Evolutionary conservation across 2,329 filamentous ascomycete species (phyloP).

Genomic region (Claviceps pazoutovae): DNA sequence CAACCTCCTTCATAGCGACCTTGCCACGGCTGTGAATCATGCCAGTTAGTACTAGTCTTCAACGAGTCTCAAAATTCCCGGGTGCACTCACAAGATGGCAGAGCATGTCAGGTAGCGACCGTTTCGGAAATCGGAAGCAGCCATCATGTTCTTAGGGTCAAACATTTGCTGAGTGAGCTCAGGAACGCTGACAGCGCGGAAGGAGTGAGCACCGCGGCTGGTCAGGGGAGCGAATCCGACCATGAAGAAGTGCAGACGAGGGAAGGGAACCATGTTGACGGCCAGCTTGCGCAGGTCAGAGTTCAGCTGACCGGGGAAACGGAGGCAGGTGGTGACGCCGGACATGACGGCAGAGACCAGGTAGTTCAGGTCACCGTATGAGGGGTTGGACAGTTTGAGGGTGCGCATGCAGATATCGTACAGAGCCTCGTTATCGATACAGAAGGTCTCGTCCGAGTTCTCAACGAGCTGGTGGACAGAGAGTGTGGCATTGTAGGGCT

Average conservation of each 20-base stretch:
- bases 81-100: slow-evolving; percentile 56
- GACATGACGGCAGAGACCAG: slow-evolving; percentile 99
- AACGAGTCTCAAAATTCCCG: slow-evolving; percentile 48
- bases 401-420: slow-evolving; percentile 99
- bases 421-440: slow-evolving; percentile 99
- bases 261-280: slow-evolving; percentile 99
- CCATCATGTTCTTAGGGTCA: slow-evolving; percentile 99
- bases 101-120: slow-evolving; percentile 99
- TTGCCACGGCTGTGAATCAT: slow-evolving; percentile 75
- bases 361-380: slow-evolving; percentile 98
- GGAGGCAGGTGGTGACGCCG: slow-evolving; percentile 92
- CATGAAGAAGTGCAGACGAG: slow-evolving; percentile 99
- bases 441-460: slow-evolving; percentile 99
- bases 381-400: slow-evolving; percentile 95
- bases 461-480: slow-evolving; percentile 98
- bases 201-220: slow-evolving; percentile 68
- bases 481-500: slow-evolving; percentile 98
- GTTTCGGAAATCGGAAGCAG: slow-evolving; percentile 98
- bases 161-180: slow-evolving; percentile 99
- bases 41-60: slow-evolving; percentile 99
- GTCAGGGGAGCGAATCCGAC: slow-evolving; percentile 98
- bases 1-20: slow-evolving; percentile 99
- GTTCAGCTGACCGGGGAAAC: slow-evolving; percentile 99
- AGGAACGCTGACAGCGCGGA: slow-evolving; percentile 92
- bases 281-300: slow-evolving; percentile 98